Evolutionary conservation across 2,329 filamentous ascomycete species (phyloP).

Genomic region (Hansfordia pulvinata): DNA sequence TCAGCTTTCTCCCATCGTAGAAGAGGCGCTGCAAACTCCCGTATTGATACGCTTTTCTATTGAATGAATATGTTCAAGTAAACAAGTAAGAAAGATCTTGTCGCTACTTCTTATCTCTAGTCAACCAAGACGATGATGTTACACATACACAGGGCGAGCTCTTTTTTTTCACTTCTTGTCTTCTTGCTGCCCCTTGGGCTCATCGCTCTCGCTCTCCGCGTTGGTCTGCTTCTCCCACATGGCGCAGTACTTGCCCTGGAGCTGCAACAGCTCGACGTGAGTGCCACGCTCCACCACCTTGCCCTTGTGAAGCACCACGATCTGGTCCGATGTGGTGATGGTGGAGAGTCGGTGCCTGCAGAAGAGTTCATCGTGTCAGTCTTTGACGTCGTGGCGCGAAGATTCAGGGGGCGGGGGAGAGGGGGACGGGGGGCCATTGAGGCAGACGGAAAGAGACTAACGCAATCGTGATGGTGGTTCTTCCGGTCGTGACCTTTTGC

Average conservation of each 20-base stretch:
- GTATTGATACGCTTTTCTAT: too few species aligned
- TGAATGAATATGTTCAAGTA: too few species aligned
- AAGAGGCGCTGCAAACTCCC: too few species aligned
- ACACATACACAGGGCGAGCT: too few species aligned
- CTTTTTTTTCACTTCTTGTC: constrained; percentile 4
- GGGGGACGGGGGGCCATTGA: background rate
- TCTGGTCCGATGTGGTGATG: constrained; percentile 39
- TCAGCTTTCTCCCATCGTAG: too few species aligned
- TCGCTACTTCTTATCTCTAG: too few species aligned
- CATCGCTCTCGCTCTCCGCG: constrained; percentile 19
- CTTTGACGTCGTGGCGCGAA: constrained; percentile 3
- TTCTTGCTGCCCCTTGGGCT: constrained; percentile 8
- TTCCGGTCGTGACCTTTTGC: constrained; percentile 28
- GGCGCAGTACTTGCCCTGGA: constrained; percentile 31
- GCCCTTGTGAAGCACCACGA: constrained; percentile 38
- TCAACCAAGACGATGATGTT: too few species aligned
- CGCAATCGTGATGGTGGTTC: constrained; percentile 39
- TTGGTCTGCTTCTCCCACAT: constrained; percentile 39
- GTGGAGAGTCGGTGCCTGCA: constrained; percentile 41
- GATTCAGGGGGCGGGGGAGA: background rate
- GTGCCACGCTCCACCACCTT: constrained; percentile 35
- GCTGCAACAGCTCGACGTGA: constrained; percentile 29
- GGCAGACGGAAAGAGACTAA: constrained; percentile 10
- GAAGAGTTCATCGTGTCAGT: background rate
- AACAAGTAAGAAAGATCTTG: too few species aligned